Evolutionary conservation across 768 basidiomycete species (phyloP), one percentile per base, ranked within the genome.

Genomic region (Crassisporium funariophilum): DNA sequence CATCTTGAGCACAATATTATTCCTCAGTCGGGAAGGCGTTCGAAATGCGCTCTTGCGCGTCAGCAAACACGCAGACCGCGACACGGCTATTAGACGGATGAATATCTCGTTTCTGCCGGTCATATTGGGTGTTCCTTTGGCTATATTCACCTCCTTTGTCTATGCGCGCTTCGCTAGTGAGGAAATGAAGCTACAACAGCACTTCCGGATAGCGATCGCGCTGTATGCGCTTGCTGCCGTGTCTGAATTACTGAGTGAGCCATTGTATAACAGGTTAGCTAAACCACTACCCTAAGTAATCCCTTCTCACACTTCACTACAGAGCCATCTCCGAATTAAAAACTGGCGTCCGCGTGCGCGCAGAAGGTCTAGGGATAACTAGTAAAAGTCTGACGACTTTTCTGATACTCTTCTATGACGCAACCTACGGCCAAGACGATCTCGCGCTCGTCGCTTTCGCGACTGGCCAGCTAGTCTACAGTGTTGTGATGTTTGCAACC

Each of bases 1-100:
- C 20, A 61, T 98, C 19, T 77, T 90, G 36, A 90, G 86, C 55
- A 93, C 93, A 9, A 89, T 95, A 57, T 74, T 98, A 35, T 98
- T 98, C 65, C 75, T 98, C 6, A 86, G 87, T 24, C 77, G 97
- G n/a, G 97, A 99, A 65, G 95, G 95, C 13, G 79, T 98, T 6
- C 78, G 97, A 31, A 91, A 87, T 62, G 84, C 90, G 5, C 76
- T 97, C 4, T 74, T 97, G 12, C 81, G 94, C n/a, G 75, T 60
- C 45, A 61, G 64, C 35, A 57, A 50, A 17, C 55, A 59, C 25
- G 52, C 17, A 21, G 37, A 29, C 40, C 31, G 24, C 11, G 23
- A 27, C 34, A 64, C 52, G 53, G 23, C 27, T 20, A 38, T 40
- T 15, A 46, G 45, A 33, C 44, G 48, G 6, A 67, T 42, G 54